phyloP scores from a whole-genome alignment of 2,329 filamentous ascomycete genomes.

The Bipolaris cookei region DNA sequence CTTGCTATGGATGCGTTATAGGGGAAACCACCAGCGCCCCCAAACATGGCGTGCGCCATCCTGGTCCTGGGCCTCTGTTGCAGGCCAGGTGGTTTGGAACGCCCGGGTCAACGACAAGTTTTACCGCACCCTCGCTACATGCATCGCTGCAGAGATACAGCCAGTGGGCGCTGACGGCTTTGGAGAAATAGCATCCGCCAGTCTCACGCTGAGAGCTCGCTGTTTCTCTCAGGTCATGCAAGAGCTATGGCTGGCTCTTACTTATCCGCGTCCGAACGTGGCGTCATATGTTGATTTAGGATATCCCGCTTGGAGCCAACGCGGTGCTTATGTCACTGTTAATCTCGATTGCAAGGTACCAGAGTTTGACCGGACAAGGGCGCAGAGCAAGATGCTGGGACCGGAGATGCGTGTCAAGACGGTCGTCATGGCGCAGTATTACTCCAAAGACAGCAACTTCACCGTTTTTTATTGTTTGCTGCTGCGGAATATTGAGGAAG shows the following conservation, averaged over 20 bases:
- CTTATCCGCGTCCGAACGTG: not conserved
- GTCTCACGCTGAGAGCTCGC: not conserved
- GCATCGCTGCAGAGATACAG: not conserved
- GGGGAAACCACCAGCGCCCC: not conserved
- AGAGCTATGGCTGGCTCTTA: not conserved
- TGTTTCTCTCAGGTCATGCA: not conserved
- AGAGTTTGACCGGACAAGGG: not conserved
- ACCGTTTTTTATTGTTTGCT: not conserved
- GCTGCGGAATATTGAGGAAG: not conserved
- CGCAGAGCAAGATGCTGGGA: not conserved
- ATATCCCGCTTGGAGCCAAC: not conserved
- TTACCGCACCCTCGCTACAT: not conserved
- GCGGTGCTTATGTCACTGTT: not conserved
- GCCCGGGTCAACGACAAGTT: not conserved
- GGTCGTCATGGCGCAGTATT: not conserved
- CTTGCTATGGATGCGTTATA: not conserved
- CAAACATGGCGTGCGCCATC: conserved; percentile 6
- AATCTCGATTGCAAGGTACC: not conserved
- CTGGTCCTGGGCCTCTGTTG: conserved; percentile 10
- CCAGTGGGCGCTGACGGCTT: not conserved
- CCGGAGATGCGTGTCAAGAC: not conserved
- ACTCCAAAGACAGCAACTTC: not conserved
- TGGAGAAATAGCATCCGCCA: not conserved
- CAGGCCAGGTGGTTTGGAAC: not conserved
- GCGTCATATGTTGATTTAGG: not conserved